These are phyloP conservation scores for Leccinum cinnamomeum DNA, from an alignment of 1,284 basidiomycete genomes.

Conservation along the genomic window DNA sequence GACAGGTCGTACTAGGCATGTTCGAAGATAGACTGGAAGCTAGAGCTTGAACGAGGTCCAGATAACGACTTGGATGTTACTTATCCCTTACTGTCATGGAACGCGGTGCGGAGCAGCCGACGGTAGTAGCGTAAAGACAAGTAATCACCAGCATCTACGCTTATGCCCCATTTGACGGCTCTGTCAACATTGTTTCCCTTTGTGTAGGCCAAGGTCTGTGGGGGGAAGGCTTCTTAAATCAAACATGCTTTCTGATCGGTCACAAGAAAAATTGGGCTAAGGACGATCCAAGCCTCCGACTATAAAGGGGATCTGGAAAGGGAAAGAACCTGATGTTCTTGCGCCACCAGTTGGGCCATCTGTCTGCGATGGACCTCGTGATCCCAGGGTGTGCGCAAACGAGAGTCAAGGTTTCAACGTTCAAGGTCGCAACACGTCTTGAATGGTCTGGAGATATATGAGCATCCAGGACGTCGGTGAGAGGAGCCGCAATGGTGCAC, in stretches of 20 bases:
- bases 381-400: not conserved
- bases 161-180: not conserved
- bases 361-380: not conserved
- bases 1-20: not conserved
- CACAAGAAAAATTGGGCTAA: not conserved
- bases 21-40: not conserved
- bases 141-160: not conserved
- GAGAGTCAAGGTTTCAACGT: not conserved
- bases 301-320: not conserved
- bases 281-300: not conserved
- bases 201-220: not conserved
- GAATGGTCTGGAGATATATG: not conserved
- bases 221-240: not conserved
- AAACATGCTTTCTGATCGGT: not conserved
- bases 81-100: not conserved
- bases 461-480: not conserved
- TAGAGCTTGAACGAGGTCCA: not conserved
- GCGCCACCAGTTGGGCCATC: not conserved
- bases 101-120: not conserved
- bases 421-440: not conserved
- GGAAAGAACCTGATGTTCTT: not conserved
- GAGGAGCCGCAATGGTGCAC: not conserved
- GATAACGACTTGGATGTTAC: not conserved
- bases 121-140: not conserved
- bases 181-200: not conserved